Conservation (phyloP, 306 rosid genomes). For the Styphnolobium japonicum region DNA sequence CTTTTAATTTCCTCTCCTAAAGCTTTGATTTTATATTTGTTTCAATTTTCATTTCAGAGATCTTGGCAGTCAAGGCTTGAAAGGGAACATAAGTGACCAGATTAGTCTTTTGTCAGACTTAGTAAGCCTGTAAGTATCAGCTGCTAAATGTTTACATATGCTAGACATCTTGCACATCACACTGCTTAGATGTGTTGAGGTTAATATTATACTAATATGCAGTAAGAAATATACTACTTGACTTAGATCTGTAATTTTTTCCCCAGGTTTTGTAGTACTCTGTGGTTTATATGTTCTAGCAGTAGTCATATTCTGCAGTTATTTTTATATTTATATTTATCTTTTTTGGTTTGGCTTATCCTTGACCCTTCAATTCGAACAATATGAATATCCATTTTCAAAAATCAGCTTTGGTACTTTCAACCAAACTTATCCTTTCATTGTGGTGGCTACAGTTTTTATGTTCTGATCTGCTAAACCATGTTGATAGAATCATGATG, state of each 20-base stretch:
- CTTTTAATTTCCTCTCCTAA: neutral
- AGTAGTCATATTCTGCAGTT: neutral
- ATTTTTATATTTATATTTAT: neutral
- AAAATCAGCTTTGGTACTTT: conserved; percentile 1
- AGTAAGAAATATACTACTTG: neutral
- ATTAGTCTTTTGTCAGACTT: conserved; percentile 78
- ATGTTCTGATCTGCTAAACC: neutral
- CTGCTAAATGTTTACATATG: neutral
- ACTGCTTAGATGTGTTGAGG: neutral
- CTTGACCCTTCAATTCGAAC: neutral
- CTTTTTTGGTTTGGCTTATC: neutral
- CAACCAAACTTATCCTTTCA: neutral
- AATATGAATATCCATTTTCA: neutral
- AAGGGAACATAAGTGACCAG: conserved; percentile 77
- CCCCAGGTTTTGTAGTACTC: neutral
- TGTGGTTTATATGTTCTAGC: neutral
- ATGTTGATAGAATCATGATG: neutral
- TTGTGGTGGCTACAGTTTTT: neutral
- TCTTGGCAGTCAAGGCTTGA: conserved; percentile 91
- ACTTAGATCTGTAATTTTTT: neutral
- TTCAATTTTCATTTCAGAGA: conserved; percentile 56
- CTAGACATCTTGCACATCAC: neutral
- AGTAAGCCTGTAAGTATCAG: conserved; percentile 88
- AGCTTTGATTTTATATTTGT: neutral
- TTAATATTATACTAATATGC: neutral